Conservation (phyloP, 192 early-diverging fungal species). For the Phlyctochytrium arcticum region DNA sequence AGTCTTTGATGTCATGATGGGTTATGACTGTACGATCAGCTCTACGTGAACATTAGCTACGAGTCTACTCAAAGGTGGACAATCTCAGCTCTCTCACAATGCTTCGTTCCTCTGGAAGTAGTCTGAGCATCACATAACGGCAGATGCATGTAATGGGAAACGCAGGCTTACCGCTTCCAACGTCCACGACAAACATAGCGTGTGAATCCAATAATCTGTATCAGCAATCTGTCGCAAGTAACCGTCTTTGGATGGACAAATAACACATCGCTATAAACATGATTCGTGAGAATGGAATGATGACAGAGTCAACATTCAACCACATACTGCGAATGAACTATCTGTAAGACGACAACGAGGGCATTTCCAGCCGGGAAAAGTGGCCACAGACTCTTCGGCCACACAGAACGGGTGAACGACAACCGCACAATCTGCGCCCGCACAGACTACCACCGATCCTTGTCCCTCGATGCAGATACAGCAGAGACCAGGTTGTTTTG, state of each 20-base stretch:
- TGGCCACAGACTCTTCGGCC: too few relatives aligned
- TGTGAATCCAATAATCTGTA: conserved; percentile 8
- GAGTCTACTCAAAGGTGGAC: too few relatives aligned
- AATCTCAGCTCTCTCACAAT: too few relatives aligned
- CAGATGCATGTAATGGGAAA: neutral
- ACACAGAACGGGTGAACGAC: neutral
- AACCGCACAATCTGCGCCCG: neutral
- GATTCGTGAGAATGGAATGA: neutral
- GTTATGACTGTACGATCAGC: too few relatives aligned
- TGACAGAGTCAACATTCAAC: too few relatives aligned
- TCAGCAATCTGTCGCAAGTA: neutral
- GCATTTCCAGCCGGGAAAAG: too few relatives aligned
- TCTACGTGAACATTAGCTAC: too few relatives aligned
- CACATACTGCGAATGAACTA: too few relatives aligned
- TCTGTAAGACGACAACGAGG: too few relatives aligned
- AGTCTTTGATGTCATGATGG: neutral
- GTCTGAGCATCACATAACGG: too few relatives aligned
- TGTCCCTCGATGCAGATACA: neutral
- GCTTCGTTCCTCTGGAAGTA: too few relatives aligned
- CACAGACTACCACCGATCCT: neutral
- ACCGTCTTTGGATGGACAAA: conserved; percentile 11
- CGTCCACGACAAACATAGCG: conserved; percentile 7
- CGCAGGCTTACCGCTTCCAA: neutral
- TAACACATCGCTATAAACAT: neutral
- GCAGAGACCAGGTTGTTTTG: neutral